These are phyloP conservation scores for Metschnikowia baotianmanensis DNA, from an alignment of 805 yeast species.

Conservation along the genomic window DNA sequence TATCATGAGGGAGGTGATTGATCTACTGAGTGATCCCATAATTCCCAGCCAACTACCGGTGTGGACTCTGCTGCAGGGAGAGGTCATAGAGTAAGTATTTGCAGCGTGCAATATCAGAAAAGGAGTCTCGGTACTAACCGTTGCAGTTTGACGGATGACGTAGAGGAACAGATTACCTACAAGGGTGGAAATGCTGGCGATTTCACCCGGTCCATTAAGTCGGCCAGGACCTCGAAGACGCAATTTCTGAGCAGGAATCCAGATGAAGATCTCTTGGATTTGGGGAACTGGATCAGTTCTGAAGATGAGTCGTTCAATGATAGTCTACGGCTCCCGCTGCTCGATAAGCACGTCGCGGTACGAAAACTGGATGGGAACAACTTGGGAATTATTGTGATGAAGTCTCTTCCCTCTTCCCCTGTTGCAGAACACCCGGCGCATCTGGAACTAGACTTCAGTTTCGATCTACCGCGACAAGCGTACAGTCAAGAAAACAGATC, in stretches of 20 bases:
- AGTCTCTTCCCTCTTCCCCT: constrained; percentile 13
- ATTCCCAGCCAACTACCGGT: neutral
- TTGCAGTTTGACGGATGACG: constrained; percentile 9
- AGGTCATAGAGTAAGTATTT: constrained; percentile 14
- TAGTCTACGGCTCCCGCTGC: neutral
- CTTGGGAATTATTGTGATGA: neutral
- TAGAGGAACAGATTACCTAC: neutral
- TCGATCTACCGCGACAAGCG: neutral
- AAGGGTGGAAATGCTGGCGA: neutral
- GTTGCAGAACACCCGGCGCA: constrained; percentile 1
- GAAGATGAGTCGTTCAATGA: constrained; percentile 17
- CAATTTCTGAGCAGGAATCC: neutral
- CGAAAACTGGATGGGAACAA: neutral
- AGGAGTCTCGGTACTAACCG: neutral
- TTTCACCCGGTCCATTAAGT: neutral
- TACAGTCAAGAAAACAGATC: neutral
- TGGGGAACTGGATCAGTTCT: constrained; percentile 20
- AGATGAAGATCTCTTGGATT: constrained; percentile 12
- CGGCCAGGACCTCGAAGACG: neutral
- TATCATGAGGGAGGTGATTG: constrained; percentile 15
- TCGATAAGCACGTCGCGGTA: neutral
- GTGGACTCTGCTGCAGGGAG: neutral
- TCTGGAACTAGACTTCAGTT: neutral
- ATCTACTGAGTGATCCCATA: constrained; percentile 16
- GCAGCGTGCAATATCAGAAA: neutral